Conservation (phyloP, 2,329 filamentous ascomycete species). For the Colletotrichum euphorbiae region DNA sequence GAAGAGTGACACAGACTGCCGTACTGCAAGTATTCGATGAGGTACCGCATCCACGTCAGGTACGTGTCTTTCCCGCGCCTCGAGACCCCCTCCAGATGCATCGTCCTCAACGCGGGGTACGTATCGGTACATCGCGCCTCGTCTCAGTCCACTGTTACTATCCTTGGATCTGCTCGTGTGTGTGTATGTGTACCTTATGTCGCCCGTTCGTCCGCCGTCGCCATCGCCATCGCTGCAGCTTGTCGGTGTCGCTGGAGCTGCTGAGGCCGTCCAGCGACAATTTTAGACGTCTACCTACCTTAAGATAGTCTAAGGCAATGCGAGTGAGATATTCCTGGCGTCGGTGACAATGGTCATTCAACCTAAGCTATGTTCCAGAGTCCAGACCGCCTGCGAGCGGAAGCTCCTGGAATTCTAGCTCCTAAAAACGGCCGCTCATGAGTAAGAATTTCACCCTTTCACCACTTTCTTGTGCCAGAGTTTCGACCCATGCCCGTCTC, state of each 20-base stretch:
- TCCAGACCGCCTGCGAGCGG: slow-evolving; percentile 31
- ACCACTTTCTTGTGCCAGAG: slow-evolving; percentile 13
- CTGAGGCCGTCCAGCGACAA: background rate
- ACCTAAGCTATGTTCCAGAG: slow-evolving; percentile 7
- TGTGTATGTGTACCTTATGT: too few species aligned
- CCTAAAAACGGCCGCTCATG: slow-evolving; percentile 32
- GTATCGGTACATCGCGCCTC: slow-evolving; percentile 25
- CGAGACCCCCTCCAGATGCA: slow-evolving; percentile 5
- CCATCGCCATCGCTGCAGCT: slow-evolving; percentile 9
- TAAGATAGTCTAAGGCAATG: background rate
- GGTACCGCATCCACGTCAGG: slow-evolving; percentile 2
- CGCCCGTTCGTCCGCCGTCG: background rate
- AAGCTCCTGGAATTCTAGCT: slow-evolving; percentile 21
- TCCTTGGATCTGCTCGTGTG: slow-evolving; percentile 36
- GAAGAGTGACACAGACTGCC: slow-evolving; percentile 5
- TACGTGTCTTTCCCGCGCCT: background rate
- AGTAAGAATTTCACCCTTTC: slow-evolving; percentile 16
- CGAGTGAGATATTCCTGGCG: slow-evolving; percentile 9
- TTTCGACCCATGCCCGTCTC: slow-evolving; percentile 28
- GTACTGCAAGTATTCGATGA: slow-evolving; percentile 10
- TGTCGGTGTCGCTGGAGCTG: too few species aligned
- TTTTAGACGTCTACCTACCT: background rate
- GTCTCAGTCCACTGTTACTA: slow-evolving; percentile 30
- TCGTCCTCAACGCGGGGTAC: slow-evolving; percentile 31
- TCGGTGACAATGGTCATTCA: background rate